Percentiles rank a stretch among this genome's conserved stretches.
phyloP scores from a whole-genome alignment of 331 rosid genomes.

The Erythrophleum ivorense region DNA sequence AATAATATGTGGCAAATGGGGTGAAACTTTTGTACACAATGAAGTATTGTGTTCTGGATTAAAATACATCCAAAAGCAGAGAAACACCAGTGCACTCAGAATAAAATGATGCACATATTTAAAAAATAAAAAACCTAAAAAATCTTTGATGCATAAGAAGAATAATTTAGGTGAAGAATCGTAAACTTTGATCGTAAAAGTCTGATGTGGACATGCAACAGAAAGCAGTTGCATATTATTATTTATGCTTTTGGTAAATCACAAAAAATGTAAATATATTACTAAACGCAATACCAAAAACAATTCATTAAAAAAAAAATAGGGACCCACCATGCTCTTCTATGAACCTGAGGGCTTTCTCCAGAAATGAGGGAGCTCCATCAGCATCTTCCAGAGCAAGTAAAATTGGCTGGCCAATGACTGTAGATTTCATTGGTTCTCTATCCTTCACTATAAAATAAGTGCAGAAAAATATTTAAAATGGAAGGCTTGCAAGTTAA shows the following conservation, averaged over 20 bases:
- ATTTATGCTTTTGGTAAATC: not conserved
- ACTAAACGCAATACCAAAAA: conserved; percentile 19
- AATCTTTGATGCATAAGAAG: conserved; percentile 11
- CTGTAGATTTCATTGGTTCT: conserved; percentile 64
- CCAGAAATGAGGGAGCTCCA: conserved; percentile 94
- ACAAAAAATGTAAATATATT: not conserved
- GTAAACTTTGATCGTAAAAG: not conserved
- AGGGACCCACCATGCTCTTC: conserved; percentile 77
- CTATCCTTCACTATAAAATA: conserved; percentile 63
- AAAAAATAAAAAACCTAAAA: not conserved
- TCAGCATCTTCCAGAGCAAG: conserved; percentile 96
- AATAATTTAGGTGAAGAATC: not conserved
- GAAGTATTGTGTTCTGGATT: not conserved
- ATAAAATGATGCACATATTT: conserved; percentile 7
- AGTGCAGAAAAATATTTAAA: conserved; percentile 39
- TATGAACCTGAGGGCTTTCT: conserved; percentile 83
- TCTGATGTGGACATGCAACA: conserved; percentile 5
- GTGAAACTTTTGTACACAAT: conserved; percentile 20
- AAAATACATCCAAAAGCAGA: conserved; percentile 15
- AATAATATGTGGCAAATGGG: conserved; percentile 17
- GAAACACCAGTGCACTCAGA: conserved; percentile 12
- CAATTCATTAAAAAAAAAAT: conserved; percentile 8
- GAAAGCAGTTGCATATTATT: not conserved
- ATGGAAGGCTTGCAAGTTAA: conserved; percentile 35
- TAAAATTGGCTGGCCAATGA: conserved; percentile 85